Percentiles rank a stretch among this genome's conserved stretches.
phyloP scores from a whole-genome alignment of 2,329 filamentous ascomycete genomes.

The Alternaria incomplexa region DNA sequence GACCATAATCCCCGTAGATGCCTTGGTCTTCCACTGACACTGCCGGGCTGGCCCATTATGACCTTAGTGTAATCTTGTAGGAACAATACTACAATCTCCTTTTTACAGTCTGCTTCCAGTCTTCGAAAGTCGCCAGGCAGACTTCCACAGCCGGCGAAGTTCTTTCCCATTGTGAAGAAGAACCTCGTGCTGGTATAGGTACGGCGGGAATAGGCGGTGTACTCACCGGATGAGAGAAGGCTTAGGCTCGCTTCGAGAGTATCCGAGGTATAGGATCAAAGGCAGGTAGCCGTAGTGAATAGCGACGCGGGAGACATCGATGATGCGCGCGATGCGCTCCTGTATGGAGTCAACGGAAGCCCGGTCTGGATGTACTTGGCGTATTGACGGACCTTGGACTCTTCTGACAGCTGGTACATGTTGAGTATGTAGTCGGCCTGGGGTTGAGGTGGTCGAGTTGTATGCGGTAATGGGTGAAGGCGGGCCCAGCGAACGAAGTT shows the following conservation, averaged over 20 bases:
- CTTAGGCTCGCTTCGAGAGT: constrained; percentile 90
- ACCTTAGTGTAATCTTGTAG: neutral
- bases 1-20: neutral
- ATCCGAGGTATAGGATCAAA: constrained; percentile 95
- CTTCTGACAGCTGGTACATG: constrained; percentile 79
- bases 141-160: neutral
- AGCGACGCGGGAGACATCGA: constrained; percentile 90
- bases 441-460: neutral
- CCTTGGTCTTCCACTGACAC: neutral
- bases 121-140: neutral
- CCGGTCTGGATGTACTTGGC: neutral
- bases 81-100: neutral
- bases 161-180: neutral
- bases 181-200: neutral
- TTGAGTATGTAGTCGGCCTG: constrained; percentile 32
- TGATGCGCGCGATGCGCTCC: constrained; percentile 98
- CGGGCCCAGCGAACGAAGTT: constrained; percentile 5
- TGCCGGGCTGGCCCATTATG: neutral
- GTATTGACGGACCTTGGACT: constrained; percentile 79
- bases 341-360: constrained; percentile 51
- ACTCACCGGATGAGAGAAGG: constrained; percentile 75
- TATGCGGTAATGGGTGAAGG: constrained; percentile 4
- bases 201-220: neutral
- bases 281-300: constrained; percentile 99
- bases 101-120: neutral